Base-by-base conservation (phyloP, 2,329 filamentous ascomycete genomes). In the Dothideomycetes sp. region DNA sequence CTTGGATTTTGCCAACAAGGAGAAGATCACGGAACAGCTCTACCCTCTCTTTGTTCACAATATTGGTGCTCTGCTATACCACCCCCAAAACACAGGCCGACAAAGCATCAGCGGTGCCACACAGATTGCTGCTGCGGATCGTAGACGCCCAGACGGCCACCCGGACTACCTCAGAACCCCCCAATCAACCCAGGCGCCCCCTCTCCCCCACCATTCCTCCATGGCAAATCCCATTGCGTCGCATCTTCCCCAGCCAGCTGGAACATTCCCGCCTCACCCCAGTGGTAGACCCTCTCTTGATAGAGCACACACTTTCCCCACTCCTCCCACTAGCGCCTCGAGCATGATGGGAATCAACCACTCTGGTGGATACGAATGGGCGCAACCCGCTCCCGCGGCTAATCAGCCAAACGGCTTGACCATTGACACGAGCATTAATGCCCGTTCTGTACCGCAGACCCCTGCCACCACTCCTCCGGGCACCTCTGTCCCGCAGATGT, bases 1-100 rank as follows among this genome's bases (percentile, higher is more conserved):
- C n/a, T 68, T 98, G 39, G 91, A 96, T 54, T 96, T 98, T 59
- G 91, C 91, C 49, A 98, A 98, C 69, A 96, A 95, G 72, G 91
- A 98, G 64, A 96, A 96, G 67, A 98, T 96, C 48, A 96, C 91
- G 0, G 89, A 96, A 63, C 69, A 88, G 35, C 68, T 96, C 40
- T 98, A 96, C 61, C 91, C 91, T 38, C 70, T 98, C 36, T 98
- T 98, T 59, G 91, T 96, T 30, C 88, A 96, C 63, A 94, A 96
- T 63, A 96, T 96, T 57, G 86, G 86, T 44, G 83, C 86, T 42
- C 71, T 96, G 48, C 74, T 96, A 36, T 96, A 95, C 61, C 89
- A 96, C 59, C 89, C 91, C 0, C 81, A 84, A 31, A 82, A 87
- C 56, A 50, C 85, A 81, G 50, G 53, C 34, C 87, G 81, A 61